A percentile compares a stretch with the other conserved stretches of the same genome.
Evolutionary conservation across 768 basidiomycete species (phyloP).

Genomic region (Podaxis rugospora): DNA sequence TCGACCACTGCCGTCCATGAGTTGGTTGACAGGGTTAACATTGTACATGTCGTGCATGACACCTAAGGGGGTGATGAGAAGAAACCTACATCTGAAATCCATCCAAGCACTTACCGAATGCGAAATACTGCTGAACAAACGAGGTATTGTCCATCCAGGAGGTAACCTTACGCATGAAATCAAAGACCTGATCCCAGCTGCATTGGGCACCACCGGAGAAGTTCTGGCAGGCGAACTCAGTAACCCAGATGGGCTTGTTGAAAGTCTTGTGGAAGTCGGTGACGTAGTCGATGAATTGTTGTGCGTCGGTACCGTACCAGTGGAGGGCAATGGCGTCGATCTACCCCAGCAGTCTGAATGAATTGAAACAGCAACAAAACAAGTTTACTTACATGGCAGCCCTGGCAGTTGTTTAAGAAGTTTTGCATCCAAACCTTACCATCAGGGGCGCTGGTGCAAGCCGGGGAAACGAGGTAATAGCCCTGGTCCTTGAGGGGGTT

Average conservation of each 20-base stretch:
- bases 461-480: constrained; percentile 59
- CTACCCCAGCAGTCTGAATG: constrained; percentile 27
- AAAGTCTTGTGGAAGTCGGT: constrained; percentile 40
- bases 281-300: constrained; percentile 51
- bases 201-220: constrained; percentile 47
- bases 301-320: constrained; percentile 53
- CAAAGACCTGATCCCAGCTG: constrained; percentile 31
- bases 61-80: constrained; percentile 29
- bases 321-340: constrained; percentile 59
- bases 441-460: constrained; percentile 53
- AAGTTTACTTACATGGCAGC: constrained; percentile 44
- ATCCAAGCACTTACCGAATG: constrained; percentile 51
- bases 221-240: constrained; percentile 73
- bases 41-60: constrained; percentile 50
- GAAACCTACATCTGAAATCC: not conserved
- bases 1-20: constrained; percentile 40
- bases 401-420: constrained; percentile 51
- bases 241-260: constrained; percentile 46
- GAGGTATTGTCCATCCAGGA: constrained; percentile 39
- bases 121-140: constrained; percentile 40
- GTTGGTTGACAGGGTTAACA: constrained; percentile 50
- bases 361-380: not conserved
- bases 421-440: constrained; percentile 63
- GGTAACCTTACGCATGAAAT: constrained; percentile 43
- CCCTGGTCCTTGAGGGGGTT: constrained; percentile 52